Conservation (phyloP, 2,329 filamentous ascomycete species). For the Talaromyces sp. region DNA sequence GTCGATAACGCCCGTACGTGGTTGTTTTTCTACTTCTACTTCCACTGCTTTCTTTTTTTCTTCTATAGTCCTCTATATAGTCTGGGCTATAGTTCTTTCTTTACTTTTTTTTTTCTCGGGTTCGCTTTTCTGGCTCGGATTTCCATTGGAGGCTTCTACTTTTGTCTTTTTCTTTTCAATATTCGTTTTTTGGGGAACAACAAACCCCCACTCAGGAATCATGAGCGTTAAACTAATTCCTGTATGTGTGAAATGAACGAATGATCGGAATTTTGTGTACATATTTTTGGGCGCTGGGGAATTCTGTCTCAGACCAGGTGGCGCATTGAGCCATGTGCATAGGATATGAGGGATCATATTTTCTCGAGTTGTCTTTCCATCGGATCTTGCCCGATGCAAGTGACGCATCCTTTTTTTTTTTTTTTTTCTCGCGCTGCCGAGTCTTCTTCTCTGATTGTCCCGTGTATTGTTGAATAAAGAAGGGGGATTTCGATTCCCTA, state of each 20-base stretch:
- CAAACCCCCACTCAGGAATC: background rate
- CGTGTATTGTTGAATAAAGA: background rate
- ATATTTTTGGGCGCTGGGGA: constrained; percentile 16
- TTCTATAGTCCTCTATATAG: constrained; percentile 1
- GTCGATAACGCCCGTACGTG: too few species aligned
- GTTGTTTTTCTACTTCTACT: too few species aligned
- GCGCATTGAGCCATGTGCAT: constrained; percentile 16
- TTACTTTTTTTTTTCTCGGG: background rate
- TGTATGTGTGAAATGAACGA: constrained; percentile 16
- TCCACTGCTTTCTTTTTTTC: too few species aligned
- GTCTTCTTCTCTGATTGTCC: background rate
- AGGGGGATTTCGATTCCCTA: background rate
- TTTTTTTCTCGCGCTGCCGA: background rate
- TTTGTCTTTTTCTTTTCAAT: constrained; percentile 3
- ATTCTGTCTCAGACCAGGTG: constrained; percentile 16
- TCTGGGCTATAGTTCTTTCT: background rate
- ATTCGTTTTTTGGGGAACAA: background rate
- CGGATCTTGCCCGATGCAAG: background rate
- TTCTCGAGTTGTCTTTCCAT: background rate
- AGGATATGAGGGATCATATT: constrained; percentile 29
- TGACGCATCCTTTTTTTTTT: background rate
- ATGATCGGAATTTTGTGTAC: constrained; percentile 11
- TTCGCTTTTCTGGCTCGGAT: background rate
- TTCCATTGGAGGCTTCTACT: background rate
- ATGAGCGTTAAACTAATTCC: constrained; percentile 3